Percentiles rank a stretch among this genome's conserved stretches.
phyloP scores from a whole-genome alignment of 2,329 filamentous ascomycete species.

The Penicillium sp. region DNA sequence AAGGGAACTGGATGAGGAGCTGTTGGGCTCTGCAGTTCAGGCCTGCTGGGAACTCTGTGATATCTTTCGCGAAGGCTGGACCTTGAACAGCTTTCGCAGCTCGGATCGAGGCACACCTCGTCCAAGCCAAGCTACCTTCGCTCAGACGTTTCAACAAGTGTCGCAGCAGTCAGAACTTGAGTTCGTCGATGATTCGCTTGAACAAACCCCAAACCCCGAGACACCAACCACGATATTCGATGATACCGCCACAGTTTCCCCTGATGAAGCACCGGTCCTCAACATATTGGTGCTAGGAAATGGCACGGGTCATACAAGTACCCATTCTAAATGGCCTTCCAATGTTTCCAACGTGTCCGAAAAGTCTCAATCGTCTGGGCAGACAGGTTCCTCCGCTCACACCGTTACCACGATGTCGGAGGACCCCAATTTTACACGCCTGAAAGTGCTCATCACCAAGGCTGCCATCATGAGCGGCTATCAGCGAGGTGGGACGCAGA shows the following conservation, averaged over 20 bases:
- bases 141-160: constrained; percentile 58
- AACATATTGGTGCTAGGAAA: constrained; percentile 88
- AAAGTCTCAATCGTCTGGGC: constrained; percentile 69
- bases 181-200: constrained; percentile 32
- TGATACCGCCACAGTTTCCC: constrained; percentile 82
- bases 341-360: constrained; percentile 76
- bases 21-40: constrained; percentile 84
- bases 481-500: constrained; percentile 60
- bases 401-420: constrained; percentile 57
- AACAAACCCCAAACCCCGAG: constrained; percentile 62
- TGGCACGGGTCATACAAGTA: constrained; percentile 59
- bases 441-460: constrained; percentile 80
- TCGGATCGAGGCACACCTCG: constrained; percentile 82
- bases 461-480: constrained; percentile 86
- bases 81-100: constrained; percentile 68
- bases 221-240: constrained; percentile 96
- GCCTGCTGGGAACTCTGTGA: constrained; percentile 95
- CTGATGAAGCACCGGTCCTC: constrained; percentile 76
- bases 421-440: constrained; percentile 74
- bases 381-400: constrained; percentile 51
- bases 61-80: constrained; percentile 90
- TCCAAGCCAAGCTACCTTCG: constrained; percentile 76
- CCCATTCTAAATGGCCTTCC: constrained; percentile 68
- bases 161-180: constrained; percentile 47
- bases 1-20: constrained; percentile 75